Percentiles rank a stretch among this genome's conserved stretches.
Conservation (phyloP, 1,284 basidiomycete species). For the Melanopsichium pennsylvanicum region DNA sequence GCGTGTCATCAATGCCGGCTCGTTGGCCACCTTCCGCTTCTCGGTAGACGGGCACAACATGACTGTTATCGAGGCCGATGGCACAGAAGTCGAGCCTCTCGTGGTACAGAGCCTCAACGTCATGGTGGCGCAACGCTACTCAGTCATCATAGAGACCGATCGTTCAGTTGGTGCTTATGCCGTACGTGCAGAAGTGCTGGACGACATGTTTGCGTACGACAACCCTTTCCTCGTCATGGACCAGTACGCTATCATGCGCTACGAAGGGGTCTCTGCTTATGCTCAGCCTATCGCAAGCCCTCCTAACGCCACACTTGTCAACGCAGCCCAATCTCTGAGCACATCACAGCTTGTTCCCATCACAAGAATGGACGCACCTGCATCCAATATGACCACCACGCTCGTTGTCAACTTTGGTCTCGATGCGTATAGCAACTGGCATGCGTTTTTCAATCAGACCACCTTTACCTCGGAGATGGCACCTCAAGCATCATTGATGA, state of each 20-base stretch:
- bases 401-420: constrained; percentile 43
- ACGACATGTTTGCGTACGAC: constrained; percentile 66
- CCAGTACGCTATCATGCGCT: constrained; percentile 66
- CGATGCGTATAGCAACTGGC: constrained; percentile 30
- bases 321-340: constrained; percentile 26
- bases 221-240: constrained; percentile 67
- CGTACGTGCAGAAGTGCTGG: constrained; percentile 64
- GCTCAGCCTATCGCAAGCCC: constrained; percentile 29
- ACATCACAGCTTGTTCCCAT: constrained; percentile 31
- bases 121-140: constrained; percentile 69
- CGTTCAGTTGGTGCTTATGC: constrained; percentile 48
- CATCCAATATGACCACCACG: constrained; percentile 37
- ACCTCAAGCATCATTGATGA: constrained; percentile 24
- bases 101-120: constrained; percentile 67
- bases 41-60: constrained; percentile 69
- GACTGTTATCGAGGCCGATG: constrained; percentile 70
- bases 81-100: constrained; percentile 67
- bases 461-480: constrained; percentile 43
- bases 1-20: constrained; percentile 68
- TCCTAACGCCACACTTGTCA: constrained; percentile 16
- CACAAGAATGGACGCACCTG: constrained; percentile 24
- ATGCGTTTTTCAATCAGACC: constrained; percentile 50
- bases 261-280: constrained; percentile 60
- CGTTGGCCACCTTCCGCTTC: constrained; percentile 59
- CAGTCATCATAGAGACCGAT: constrained; percentile 67